Evolutionary conservation across 2,329 filamentous ascomycete genomes (phyloP), one percentile per base, ranked within the genome.

Genomic region (Dryadomyces quercivorus): DNA sequence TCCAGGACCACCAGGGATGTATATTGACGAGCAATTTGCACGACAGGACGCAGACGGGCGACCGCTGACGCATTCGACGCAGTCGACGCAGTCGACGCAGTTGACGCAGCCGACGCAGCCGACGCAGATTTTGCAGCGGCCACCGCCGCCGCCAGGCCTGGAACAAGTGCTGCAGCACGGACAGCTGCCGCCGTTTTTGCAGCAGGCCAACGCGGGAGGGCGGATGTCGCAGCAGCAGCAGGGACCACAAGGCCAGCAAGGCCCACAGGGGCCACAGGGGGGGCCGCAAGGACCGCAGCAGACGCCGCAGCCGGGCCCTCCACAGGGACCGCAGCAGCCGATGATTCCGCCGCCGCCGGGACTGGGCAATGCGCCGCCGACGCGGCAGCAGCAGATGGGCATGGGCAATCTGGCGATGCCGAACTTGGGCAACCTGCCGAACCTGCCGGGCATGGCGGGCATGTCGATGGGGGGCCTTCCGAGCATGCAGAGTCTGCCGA

Each of bases 121-220:
- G 5, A 82, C 80, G 4, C 81, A 84, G 63, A 84, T 85, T 53
- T 66, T 85, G 21, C 81, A 84, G 65, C 77, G 81, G 6, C 80
- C 78, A n/a, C 76, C 74, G 1, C 77, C 76, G 20, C 78, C 76
- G 18, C 78, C 79, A 2, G 81, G 81, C 8, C 67, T 85, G 44
- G 80, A 74, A 18, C 67, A 82, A 48, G 76, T 79, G 61, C 76
- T 84, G 69, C 77, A 75, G 68, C 77, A 75, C 18, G 56, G 57
- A 15, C 55, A 55, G 2, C 77, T 74, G 21, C 75, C 68, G 18
- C 74, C 68, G 56, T 81, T 77, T 71, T 73, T 80, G 69, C 72
- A 70, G 69, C 71, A 70, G 44, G 68, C 65, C 50, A 66, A 65
- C 52, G 72, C 68, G 21, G 67, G 66, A 52, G 71, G 69, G 22